Evolutionary conservation across 179 eudicot genomes (phyloP).

Genomic region (Beta lomatogona): DNA sequence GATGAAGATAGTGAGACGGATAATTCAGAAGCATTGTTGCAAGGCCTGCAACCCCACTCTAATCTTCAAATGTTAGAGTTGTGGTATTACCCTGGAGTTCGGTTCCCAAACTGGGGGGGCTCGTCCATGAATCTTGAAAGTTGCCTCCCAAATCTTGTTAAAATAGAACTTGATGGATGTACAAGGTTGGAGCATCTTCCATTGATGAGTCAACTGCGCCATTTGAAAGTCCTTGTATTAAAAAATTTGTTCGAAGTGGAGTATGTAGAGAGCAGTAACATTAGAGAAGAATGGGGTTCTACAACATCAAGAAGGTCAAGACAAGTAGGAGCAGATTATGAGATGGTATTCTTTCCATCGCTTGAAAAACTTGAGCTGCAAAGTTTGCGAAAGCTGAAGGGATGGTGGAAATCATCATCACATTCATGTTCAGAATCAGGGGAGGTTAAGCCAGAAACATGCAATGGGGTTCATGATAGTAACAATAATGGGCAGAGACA

Average conservation of each 20-base stretch:
- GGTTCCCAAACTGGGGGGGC: not conserved
- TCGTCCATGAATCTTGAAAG: not conserved
- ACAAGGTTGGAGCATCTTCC: constrained; percentile 1
- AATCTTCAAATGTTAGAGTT: not conserved
- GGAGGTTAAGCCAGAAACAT: not conserved
- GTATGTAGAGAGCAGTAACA: not conserved
- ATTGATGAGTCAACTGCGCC: not conserved
- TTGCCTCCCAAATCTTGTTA: constrained; percentile 22
- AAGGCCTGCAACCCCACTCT: not conserved
- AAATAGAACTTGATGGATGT: rapidly evolving
- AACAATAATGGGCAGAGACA: not conserved
- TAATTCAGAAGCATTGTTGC: not conserved
- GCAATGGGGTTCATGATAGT: not conserved
- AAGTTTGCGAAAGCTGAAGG: not conserved
- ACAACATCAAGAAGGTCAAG: not conserved
- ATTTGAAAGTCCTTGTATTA: not conserved
- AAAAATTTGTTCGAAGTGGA: not conserved
- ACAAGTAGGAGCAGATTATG: not conserved
- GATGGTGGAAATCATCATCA: constrained; percentile 20
- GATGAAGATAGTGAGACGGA: not conserved
- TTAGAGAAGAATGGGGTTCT: not conserved
- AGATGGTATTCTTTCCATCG: constrained; percentile 19
- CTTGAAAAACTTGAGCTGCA: not conserved
- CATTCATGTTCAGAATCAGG: not conserved
- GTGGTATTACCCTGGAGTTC: not conserved